Base-by-base conservation (phyloP, 2,329 filamentous ascomycete genomes). In the Trichoderma aggressivum region DNA sequence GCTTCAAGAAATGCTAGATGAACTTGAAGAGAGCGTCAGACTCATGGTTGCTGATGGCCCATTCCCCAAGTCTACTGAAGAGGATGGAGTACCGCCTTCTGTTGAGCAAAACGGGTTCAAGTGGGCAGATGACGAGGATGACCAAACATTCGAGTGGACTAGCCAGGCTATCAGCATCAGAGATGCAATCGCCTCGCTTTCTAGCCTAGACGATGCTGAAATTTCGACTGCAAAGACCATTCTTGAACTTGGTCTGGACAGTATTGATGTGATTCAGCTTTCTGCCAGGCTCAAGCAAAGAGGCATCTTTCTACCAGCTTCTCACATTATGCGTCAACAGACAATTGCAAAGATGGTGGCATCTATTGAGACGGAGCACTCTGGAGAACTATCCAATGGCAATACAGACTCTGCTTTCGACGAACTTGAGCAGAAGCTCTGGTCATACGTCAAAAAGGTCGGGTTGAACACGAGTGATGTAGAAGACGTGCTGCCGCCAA, bases 251-350 rank as follows among this genome's bases (percentile, higher is more conserved):
- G 94, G 94, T 0, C 86, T 98, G 7, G 95, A 98, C 82, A 97
- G 94, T 76, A 97, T 98, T 71, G 94, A 98, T 79, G 88, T 92
- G 2, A 95, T 98, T 79, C 97, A 94, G 76, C 82, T 98, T 0
- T 91, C 92, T 0, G 90, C 93, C 0, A 87, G 89, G 67, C 84
- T 97, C 2, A 91, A 87, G 73, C 87, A 86, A 58, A 80, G 81
- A 5, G 87, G 86, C 0, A 82, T 96, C 24, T 78, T 82, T 0
- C 79, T 97, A 12, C 83, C 90, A 0, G 89, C 94, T n/a, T 92
- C 93, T 74, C 84, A 86, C n/a, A 90, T 98, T 26, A 91, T 97
- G 86, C 90, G 88, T 66, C 85, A 85, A 4, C 89, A 92, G 65
- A 93, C 88, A 0, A 90, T 97, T 43, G 79, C 85, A 0, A 86